Percentiles rank a stretch among this genome's conserved stretches.
phyloP scores from a whole-genome alignment of 148 eudicot species.

The Amaranthus hypochondriacus region DNA sequence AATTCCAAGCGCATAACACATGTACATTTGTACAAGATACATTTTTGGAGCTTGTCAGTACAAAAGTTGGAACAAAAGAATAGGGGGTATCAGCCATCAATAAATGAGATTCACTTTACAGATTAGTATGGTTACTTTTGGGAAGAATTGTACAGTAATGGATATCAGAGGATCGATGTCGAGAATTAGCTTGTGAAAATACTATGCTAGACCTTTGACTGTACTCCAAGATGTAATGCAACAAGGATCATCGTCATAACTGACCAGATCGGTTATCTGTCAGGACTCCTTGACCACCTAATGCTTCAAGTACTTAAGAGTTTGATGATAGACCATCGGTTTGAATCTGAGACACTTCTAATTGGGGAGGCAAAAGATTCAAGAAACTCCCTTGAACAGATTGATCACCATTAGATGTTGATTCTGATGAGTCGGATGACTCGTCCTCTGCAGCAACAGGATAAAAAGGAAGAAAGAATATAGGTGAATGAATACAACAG shows the following conservation, averaged over 20 bases:
- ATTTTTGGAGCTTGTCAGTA: constrained; percentile 10
- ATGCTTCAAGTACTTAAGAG: constrained; percentile 3
- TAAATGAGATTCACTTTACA: constrained; percentile 28
- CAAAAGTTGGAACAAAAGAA: constrained; percentile 18
- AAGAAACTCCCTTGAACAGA: constrained; percentile 47
- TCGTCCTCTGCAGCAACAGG: constrained; percentile 62
- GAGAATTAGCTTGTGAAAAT: background rate
- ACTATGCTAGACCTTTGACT: constrained; percentile 7
- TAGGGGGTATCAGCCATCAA: constrained; percentile 13
- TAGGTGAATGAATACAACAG: constrained; percentile 9
- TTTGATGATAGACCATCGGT: constrained; percentile 30
- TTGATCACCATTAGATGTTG: constrained; percentile 38
- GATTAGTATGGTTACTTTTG: constrained; percentile 2
- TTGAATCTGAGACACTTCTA: constrained; percentile 44
- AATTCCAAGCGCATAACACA: constrained; percentile 15
- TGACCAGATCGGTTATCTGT: constrained; percentile 2
- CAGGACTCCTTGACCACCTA: constrained; percentile 5
- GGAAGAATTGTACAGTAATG: constrained; percentile 21
- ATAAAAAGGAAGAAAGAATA: background rate
- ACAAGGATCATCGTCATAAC: constrained; percentile 3
- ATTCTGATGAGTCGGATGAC: constrained; percentile 56
- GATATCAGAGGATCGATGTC: background rate
- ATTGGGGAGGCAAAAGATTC: constrained; percentile 47
- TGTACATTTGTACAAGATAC: constrained; percentile 26
- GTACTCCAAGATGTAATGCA: constrained; percentile 3